Base-by-base conservation (phyloP, 345 rosid species). In the Lepidium africanum region DNA sequence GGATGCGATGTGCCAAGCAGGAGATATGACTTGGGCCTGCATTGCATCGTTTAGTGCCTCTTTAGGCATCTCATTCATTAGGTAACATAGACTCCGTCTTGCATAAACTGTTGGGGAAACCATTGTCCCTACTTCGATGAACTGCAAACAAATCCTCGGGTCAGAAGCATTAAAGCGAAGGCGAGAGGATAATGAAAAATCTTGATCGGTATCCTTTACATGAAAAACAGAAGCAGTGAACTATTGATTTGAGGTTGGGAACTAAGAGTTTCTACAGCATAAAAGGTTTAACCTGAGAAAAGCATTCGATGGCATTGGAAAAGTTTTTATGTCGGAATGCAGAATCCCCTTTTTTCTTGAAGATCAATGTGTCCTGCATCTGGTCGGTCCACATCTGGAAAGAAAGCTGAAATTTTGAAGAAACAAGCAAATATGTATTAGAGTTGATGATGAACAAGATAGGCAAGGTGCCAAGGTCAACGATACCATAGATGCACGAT, bases 371-470 rank as follows among this genome's bases (percentile, higher is more conserved):
- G 67, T 89, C 96, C 72, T 84, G 86, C 94, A 89, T 89, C 74
- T 92, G 89, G 72, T 92, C 79, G 12, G 94, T 91, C 97, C 94
- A 89, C 91, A 91, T 89, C 69, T 89, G 96, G 83, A 91, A 91
- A 10, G 97, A 89, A 43, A 91, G 94, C 96, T 91, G 86, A 63
- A 71, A 10, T 40, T 16, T 56, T 14, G 2, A 65, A 39, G 30
- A 41, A 66, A 43, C 36, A 35, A 9, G 30, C 46, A 7, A 57
- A 3, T 15, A 59, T 35, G 21, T 38, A 59, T 59, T 4, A 68
- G 65, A 67, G 3, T 54, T 0, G 1, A 10, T 21, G 17, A 10
- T 15, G 19, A 23, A 56, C 35, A 50, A 5, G 38, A 48, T 11
- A 63, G 41, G 55, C 36, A 49, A 3, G 1, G 47, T 41, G 41